Evolutionary conservation across 495 filamentous ascomycete species (phyloP), one percentile per base, ranked within the genome.

Genomic region (Lasiosphaeria hispida): DNA sequence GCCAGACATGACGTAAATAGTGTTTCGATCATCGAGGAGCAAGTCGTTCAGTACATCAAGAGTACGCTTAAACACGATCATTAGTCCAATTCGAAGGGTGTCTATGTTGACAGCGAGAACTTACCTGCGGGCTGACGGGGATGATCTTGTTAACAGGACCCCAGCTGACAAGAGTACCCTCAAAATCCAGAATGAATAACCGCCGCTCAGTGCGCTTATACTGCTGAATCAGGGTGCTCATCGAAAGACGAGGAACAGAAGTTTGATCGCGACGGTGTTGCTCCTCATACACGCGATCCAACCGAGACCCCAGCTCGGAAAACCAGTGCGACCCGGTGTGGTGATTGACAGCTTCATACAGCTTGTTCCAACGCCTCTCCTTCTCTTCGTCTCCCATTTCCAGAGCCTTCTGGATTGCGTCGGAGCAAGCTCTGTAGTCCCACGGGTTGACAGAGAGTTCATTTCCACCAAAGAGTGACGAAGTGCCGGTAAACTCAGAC

Each of bases 1-100:
- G 11, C 89, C 85, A 40, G 89, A 93, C 91, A 95, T 96, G 56
- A 97, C 85, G 63, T 96, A 97, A 35, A 97, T 86, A n/a, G 86
- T 82, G 64, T 96, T 97, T 19, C 76, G 79, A 0, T 85, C 79
- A 63, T 96, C 91, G 8, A 85, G 75, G 19, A 92, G 79, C 30
- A 97, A 69, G 49, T 95, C 90, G 41, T 86, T 90, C 35, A 97
- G 70, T 1, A 87, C 83, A 47, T 90, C 87, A 55, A 95, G 80
- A 9, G 90, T 89, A 23, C 90, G 86, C 72, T 30, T 36, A 7
- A 43, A 10, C 0, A n/a, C 39, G 69, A 43, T 70, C 68, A 13
- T 23, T n/a, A 39, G 23, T 17, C 43, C 7, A 15, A 13, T 47
- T 11, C 17, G 15, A 1, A 17, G 30, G 43, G 18, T 47, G 17